Evolutionary conservation across 352 stramenopile genomes (phyloP), one percentile per base, ranked within the genome.

Genomic region (Albugo laibachii): DNA sequence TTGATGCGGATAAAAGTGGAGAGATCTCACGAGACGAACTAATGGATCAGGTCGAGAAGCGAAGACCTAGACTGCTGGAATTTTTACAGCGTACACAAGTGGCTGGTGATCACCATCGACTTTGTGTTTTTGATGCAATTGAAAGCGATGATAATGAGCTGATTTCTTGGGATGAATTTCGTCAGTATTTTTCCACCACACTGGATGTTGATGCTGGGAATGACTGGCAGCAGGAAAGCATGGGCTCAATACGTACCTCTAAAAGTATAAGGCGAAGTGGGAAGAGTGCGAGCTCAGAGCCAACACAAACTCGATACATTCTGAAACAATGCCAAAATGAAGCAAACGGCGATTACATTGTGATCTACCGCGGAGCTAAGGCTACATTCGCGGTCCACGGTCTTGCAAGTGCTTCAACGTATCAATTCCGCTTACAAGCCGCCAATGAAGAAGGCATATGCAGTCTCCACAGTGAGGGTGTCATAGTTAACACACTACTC

Each of bases 131-230:
- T 49, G 83, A 95, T 38, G 67, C 65, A 12, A 92, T 95, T 20
- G 82, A 94, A 56, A 85, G 70, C 2, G 79, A 89, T 57, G 80
- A 94, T 54, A 89, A 83, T 50, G 80, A 94, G 43, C 78, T 59
- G 27, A 76, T 94, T 36, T 83, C 66, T 11, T 94, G 80, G 80
- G 58, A 79, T 8, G 82, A 94, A 54, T 89, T 95, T 36, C 48
- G 76, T 38, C 49, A 56, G 34, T 84, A 84, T 46, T 89, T 89
- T 48, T 70, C 81, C 44, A 64, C 61, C n/a, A 43, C 48, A 15
- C 14, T 43, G 2, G 24, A 8, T 11, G 43, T 43, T 16, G 52
- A 18, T 19, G 52, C 38, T 24, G 38, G 38, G 8, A 31, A 31
- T 31, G 24, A 31, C 6, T 58, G 43, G 36, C 0, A 52, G 45